A percentile compares a stretch with the other conserved stretches of the same genome.
phyloP scores from a whole-genome alignment of 2,329 filamentous ascomycete species.

The Sporothrix luriei region DNA sequence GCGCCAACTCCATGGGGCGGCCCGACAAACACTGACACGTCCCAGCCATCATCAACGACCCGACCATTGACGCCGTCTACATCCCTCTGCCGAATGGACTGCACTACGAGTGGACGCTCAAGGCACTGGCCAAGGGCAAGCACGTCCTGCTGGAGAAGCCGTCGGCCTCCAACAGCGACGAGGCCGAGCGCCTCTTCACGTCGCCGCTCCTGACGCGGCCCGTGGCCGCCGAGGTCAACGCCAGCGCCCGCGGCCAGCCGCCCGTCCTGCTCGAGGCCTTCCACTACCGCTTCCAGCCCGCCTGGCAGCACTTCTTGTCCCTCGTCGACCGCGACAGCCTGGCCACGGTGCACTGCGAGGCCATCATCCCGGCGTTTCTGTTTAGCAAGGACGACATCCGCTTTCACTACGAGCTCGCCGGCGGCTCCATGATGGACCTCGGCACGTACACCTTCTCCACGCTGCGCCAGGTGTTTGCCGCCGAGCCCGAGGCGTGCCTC shows the following conservation, averaged over 20 bases:
- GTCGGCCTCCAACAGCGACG: conserved; percentile 48
- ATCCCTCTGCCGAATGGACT: conserved; percentile 52
- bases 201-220: conserved; percentile 41
- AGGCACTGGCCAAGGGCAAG: conserved; percentile 53
- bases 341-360: conserved; percentile 41
- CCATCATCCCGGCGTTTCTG: conserved; percentile 41
- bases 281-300: conserved; percentile 56
- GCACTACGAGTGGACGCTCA: conserved; percentile 53
- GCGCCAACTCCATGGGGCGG: too few relatives aligned
- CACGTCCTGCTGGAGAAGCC: conserved; percentile 62
- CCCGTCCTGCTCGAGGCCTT: conserved; percentile 58
- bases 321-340: conserved; percentile 47
- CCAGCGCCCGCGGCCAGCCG: conserved; percentile 1
- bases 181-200: conserved; percentile 51
- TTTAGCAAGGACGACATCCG: conserved; percentile 48
- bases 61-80: conserved; percentile 54
- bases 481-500: conserved; percentile 47
- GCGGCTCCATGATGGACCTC: conserved; percentile 45
- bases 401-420: conserved; percentile 33
- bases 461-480: conserved; percentile 47
- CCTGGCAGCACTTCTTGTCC: conserved; percentile 48
- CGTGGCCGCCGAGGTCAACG: conserved; percentile 37
- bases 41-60: conserved; percentile 39
- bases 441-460: conserved; percentile 44
- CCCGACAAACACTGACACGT: neutral